phyloP scores from a whole-genome alignment of 345 rosid genomes.

The Anacardium occidentale region DNA sequence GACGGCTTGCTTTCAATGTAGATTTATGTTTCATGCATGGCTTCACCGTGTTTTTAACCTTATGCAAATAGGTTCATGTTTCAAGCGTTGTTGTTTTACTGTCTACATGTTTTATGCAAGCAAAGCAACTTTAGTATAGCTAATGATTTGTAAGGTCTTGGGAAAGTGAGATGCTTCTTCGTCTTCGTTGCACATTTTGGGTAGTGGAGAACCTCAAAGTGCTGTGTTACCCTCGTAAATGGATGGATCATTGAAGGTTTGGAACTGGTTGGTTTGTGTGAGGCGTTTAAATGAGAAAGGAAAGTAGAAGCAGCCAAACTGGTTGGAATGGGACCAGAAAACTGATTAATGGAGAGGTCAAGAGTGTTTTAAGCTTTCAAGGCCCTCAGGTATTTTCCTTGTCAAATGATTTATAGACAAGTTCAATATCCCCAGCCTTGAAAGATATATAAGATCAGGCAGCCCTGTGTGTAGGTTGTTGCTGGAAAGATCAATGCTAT shows the following conservation, averaged over 20 bases:
- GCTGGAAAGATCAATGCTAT: conserved; percentile 16
- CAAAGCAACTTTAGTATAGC: no score
- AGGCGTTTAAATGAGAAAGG: conserved; percentile 19
- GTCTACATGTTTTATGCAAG: no score
- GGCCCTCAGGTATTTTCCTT: conserved; percentile 12
- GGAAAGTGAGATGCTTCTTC: background rate
- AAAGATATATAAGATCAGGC: conserved; percentile 9
- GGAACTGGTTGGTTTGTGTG: conserved; percentile 26
- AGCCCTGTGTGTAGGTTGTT: conserved; percentile 11
- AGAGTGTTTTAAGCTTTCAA: conserved; percentile 9
- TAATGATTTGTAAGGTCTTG: no score
- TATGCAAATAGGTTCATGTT: no score
- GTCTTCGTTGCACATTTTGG: conserved; percentile 12
- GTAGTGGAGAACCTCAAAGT: conserved; percentile 20
- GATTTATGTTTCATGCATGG: background rate
- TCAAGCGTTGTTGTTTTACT: no score
- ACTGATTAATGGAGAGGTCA: conserved; percentile 23
- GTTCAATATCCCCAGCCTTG: conserved; percentile 12
- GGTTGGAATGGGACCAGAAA: conserved; percentile 21
- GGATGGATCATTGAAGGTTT: conserved; percentile 21
- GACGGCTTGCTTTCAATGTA: background rate
- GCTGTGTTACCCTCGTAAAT: conserved; percentile 25
- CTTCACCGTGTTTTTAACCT: no score
- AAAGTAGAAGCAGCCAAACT: conserved; percentile 7
- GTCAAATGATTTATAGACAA: conserved; percentile 24